Evolutionary conservation across 83 land plant species (phyloP).

Genomic region (Picea abies): DNA sequence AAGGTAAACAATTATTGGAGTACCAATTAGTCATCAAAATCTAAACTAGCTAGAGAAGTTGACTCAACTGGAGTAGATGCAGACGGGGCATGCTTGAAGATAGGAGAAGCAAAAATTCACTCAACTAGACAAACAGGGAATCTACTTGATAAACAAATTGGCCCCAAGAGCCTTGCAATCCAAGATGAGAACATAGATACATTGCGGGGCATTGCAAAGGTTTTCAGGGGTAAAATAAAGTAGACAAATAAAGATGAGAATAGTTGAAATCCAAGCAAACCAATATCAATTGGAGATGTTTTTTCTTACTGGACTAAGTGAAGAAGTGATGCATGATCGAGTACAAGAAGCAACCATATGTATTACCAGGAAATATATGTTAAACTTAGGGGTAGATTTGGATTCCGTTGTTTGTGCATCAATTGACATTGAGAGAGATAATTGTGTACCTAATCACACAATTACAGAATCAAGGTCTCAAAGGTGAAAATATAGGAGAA

Average conservation of each 20-base stretch:
- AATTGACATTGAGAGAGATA: neutral
- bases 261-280: neutral
- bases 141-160: neutral
- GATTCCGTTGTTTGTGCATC: neutral
- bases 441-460: neutral
- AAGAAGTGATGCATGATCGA: neutral
- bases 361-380: slow-evolving; percentile 10
- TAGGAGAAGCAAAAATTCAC: neutral
- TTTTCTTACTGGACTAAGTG: neutral
- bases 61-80: slow-evolving; percentile 18
- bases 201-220: neutral
- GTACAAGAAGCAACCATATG: neutral
- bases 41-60: neutral
- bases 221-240: neutral
- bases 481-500: neutral
- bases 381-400: neutral
- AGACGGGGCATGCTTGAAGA: neutral
- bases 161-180: neutral
- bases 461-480: neutral
- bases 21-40: neutral
- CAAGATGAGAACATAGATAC: neutral
- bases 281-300: neutral
- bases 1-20: neutral
- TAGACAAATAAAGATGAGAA: slow-evolving; percentile 1
- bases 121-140: slow-evolving; percentile 1